A percentile compares a stretch with the other conserved stretches of the same genome.
Conservation (phyloP, 139 green algal species). For the Penium margaritaceum region DNA sequence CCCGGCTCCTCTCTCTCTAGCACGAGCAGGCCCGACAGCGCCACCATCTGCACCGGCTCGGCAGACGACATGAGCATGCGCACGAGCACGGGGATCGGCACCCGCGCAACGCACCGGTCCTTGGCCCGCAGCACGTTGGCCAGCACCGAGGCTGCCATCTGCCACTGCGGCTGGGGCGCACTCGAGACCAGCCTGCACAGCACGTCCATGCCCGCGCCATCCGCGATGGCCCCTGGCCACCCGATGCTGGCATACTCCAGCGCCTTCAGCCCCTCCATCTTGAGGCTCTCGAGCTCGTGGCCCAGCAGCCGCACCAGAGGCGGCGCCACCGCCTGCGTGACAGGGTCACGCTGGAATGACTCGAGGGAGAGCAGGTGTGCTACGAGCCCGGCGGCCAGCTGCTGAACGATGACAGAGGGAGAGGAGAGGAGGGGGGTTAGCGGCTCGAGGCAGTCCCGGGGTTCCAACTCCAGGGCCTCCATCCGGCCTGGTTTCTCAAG, state of each 20-base stretch:
- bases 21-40: conserved; percentile 12
- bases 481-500: conserved; percentile 20
- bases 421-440: conserved; percentile 11
- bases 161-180: conserved; percentile 20
- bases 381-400: conserved; percentile 25
- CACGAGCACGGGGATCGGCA: conserved; percentile 30
- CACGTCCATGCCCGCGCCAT: conserved; percentile 21
- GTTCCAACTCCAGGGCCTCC: conserved; percentile 14
- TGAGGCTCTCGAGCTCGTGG: conserved; percentile 11
- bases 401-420: conserved; percentile 11
- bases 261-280: conserved; percentile 10
- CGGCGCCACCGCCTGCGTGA: not conserved
- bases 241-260: not conserved
- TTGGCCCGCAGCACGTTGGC: conserved; percentile 18
- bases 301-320: conserved; percentile 30
- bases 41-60: conserved; percentile 20
- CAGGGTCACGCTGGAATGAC: conserved; percentile 18
- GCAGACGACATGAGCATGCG: conserved; percentile 26
- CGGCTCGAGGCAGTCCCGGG: conserved; percentile 6
- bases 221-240: conserved; percentile 28
- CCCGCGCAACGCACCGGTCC: conserved; percentile 17
- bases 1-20: conserved; percentile 15
- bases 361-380: conserved; percentile 26
- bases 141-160: conserved; percentile 30
- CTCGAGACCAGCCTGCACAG: conserved; percentile 27